phyloP scores from a whole-genome alignment of 2,329 filamentous ascomycete species.

The Acephala macrosclerotiorum region DNA sequence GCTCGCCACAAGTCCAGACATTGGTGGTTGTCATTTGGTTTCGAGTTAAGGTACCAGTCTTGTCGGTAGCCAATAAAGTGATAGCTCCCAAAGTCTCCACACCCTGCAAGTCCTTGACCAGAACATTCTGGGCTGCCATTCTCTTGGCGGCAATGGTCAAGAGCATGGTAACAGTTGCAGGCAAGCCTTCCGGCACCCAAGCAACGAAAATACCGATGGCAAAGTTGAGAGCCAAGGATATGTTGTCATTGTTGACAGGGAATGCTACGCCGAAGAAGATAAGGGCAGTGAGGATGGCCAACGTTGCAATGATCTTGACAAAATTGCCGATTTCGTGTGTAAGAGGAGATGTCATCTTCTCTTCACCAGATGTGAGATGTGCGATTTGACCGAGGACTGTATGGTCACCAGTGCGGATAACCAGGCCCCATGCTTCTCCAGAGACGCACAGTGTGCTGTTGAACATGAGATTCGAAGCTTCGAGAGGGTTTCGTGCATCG shows the following conservation, averaged over 20 bases:
- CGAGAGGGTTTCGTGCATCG: slow-evolving; percentile 73
- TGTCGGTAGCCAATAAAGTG: slow-evolving; percentile 74
- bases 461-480: slow-evolving; percentile 47
- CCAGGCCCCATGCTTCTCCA: slow-evolving; percentile 74
- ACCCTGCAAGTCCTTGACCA: slow-evolving; percentile 70
- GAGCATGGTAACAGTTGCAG: slow-evolving; percentile 74
- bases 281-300: slow-evolving; percentile 48
- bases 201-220: slow-evolving; percentile 61
- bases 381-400: slow-evolving; percentile 82
- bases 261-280: slow-evolving; percentile 52
- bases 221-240: slow-evolving; percentile 48
- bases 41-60: slow-evolving; percentile 70
- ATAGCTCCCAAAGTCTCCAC: slow-evolving; percentile 73
- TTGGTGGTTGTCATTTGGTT: slow-evolving; percentile 35
- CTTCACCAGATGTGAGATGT: slow-evolving; percentile 64
- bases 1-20: slow-evolving; percentile 30
- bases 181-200: slow-evolving; percentile 72
- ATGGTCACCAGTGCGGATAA: slow-evolving; percentile 72
- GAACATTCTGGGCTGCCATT: slow-evolving; percentile 70
- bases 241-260: slow-evolving; percentile 53
- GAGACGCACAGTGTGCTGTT: slow-evolving; percentile 71
- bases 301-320: slow-evolving; percentile 47
- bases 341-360: slow-evolving; percentile 55
- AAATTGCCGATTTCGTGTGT: slow-evolving; percentile 52
- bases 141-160: slow-evolving; percentile 71